Percentiles rank a stretch among this genome's conserved stretches.
Evolutionary conservation across 2,329 filamentous ascomycete genomes (phyloP).

Genomic region (Zymoseptoria pseudotritici): DNA sequence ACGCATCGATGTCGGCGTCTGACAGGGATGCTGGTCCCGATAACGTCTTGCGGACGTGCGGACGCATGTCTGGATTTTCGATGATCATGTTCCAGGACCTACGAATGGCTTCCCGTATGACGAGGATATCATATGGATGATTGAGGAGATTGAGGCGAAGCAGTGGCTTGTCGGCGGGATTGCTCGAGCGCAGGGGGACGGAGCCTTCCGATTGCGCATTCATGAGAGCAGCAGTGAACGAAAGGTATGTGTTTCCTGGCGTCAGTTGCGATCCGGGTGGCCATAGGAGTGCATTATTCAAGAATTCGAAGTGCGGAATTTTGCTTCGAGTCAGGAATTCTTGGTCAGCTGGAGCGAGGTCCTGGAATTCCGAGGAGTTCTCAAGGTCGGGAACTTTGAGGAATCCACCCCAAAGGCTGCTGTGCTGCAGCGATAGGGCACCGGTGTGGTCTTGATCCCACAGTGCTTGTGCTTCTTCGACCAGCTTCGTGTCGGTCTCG

Average conservation of each 20-base stretch:
- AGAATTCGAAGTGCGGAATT: conserved; percentile 52
- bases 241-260: conserved; percentile 44
- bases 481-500: conserved; percentile 14
- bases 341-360: conserved; percentile 39
- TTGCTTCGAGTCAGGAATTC: conserved; percentile 42
- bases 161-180: conserved; percentile 55
- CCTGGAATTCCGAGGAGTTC: conserved; percentile 43
- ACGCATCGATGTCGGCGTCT: background rate
- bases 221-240: conserved; percentile 43
- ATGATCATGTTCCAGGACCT: background rate
- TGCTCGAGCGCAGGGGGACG: conserved; percentile 52
- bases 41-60: background rate
- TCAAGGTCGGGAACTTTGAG: conserved; percentile 26
- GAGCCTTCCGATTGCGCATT: conserved; percentile 50
- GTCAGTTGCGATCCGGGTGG: conserved; percentile 25
- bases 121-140: conserved; percentile 48
- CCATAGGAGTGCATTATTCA: conserved; percentile 36
- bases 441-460: background rate
- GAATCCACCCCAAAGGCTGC: conserved; percentile 7
- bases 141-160: conserved; percentile 49
- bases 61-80: background rate
- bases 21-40: background rate
- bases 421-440: background rate
- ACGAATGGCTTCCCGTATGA: conserved; percentile 36
- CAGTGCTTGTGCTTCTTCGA: conserved; percentile 30